Evolutionary conservation across 352 stramenopile species (phyloP).

Genomic region (Pythium biforme): DNA sequence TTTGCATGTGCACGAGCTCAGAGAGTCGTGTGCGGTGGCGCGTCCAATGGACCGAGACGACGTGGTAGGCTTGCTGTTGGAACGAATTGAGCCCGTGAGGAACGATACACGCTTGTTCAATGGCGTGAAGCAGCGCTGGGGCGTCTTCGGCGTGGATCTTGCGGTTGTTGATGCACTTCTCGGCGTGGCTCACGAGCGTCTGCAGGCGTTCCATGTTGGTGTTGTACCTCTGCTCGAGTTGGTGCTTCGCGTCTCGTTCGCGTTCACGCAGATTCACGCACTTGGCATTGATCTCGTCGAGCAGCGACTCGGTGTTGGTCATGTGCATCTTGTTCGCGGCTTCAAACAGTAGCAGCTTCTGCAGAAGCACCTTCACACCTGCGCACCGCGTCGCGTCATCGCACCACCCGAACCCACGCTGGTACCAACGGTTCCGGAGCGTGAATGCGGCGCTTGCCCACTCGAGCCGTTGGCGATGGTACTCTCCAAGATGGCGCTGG

Average conservation of each 20-base stretch:
- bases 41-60: constrained; percentile 63
- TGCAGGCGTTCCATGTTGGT: constrained; percentile 47
- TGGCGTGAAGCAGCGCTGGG: constrained; percentile 52
- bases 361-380: constrained; percentile 57
- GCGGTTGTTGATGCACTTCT: constrained; percentile 72
- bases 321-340: constrained; percentile 80
- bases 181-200: constrained; percentile 47
- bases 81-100: constrained; percentile 41
- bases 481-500: constrained; percentile 41
- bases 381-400: constrained; percentile 54
- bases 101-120: constrained; percentile 64
- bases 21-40: constrained; percentile 47
- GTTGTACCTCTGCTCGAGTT: constrained; percentile 41
- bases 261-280: constrained; percentile 47
- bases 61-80: constrained; percentile 59
- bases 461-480: constrained; percentile 49
- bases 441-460: constrained; percentile 62
- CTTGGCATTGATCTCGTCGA: constrained; percentile 65
- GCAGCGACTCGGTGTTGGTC: constrained; percentile 53
- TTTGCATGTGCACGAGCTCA: constrained; percentile 75
- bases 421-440: constrained; percentile 62
- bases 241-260: constrained; percentile 41
- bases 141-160: constrained; percentile 72
- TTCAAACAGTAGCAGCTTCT: constrained; percentile 57
- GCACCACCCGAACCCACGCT: constrained; percentile 64